phyloP scores from a whole-genome alignment of 192 early-diverging fungal species.

The Linnemannia exigua region DNA sequence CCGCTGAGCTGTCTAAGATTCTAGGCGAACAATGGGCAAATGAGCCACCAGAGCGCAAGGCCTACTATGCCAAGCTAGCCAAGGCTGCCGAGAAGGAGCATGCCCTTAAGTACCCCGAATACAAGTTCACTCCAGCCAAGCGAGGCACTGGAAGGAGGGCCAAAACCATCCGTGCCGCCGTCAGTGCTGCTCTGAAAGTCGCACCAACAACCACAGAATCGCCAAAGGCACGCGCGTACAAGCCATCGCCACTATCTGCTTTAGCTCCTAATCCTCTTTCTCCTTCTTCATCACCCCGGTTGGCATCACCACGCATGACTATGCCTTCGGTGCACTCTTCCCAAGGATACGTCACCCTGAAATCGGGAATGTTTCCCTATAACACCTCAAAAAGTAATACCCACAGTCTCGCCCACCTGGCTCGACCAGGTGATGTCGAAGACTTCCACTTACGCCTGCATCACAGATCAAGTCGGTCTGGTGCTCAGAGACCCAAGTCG shows the following conservation, averaged over 20 bases:
- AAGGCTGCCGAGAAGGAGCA: constrained; percentile 34
- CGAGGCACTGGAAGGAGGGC: constrained; percentile 33
- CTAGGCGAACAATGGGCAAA: constrained; percentile 37
- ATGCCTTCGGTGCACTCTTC: background rate
- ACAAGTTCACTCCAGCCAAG: constrained; percentile 55
- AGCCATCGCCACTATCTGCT: background rate
- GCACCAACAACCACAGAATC: background rate
- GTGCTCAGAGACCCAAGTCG: background rate
- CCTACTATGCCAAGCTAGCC: constrained; percentile 36
- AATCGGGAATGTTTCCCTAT: background rate
- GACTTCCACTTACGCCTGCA: background rate
- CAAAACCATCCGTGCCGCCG: constrained; percentile 9
- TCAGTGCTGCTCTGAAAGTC: background rate
- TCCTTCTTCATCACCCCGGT: background rate
- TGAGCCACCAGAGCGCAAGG: constrained; percentile 31
- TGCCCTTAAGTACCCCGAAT: constrained; percentile 36
- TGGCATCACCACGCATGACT: background rate
- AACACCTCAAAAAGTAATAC: background rate
- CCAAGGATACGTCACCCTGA: background rate
- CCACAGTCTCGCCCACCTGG: background rate
- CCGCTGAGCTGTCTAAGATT: constrained; percentile 48
- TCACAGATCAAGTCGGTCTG: background rate
- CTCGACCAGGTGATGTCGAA: background rate
- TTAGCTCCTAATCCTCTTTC: background rate
- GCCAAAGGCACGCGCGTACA: background rate